Percentiles rank a stretch among this genome's conserved stretches.
Conservation (phyloP, 768 basidiomycete species). For the Agrocybe praecox region DNA sequence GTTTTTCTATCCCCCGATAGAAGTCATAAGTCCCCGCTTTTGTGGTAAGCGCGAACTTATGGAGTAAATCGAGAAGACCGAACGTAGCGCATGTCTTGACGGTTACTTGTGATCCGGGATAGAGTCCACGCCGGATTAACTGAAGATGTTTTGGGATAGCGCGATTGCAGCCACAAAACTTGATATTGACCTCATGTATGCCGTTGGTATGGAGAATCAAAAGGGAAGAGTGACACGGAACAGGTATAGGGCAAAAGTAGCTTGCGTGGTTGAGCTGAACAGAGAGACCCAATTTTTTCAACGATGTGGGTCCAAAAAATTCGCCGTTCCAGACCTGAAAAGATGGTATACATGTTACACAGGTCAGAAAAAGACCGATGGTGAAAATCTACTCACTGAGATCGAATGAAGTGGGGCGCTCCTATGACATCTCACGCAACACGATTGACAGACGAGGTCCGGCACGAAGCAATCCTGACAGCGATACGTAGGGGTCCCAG, state of each 20-base stretch:
- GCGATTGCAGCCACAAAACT: not conserved
- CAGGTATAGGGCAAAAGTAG: not conserved
- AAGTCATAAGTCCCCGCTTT: not conserved
- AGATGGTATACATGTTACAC: not conserved
- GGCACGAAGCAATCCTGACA: constrained; percentile 10
- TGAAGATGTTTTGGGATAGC: not conserved
- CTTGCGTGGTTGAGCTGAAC: not conserved
- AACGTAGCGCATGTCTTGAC: not conserved
- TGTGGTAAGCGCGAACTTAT: not conserved
- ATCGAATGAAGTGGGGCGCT: not conserved
- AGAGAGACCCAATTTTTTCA: not conserved
- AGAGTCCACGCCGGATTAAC: not conserved
- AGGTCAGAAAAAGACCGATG: not conserved
- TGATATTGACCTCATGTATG: not conserved
- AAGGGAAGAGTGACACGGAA: not conserved
- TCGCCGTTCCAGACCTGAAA: not conserved
- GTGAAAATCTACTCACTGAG: not conserved
- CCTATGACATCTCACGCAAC: not conserved
- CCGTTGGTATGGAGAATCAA: constrained; percentile 1
- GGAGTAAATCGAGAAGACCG: not conserved
- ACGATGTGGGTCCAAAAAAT: not conserved
- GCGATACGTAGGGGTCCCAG: not conserved
- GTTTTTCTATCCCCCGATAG: not conserved
- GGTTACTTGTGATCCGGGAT: not conserved
- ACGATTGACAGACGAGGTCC: not conserved